These are phyloP conservation scores for Pyronema domesticum DNA, from an alignment of 495 filamentous ascomycete genomes.

Conservation along the genomic window DNA sequence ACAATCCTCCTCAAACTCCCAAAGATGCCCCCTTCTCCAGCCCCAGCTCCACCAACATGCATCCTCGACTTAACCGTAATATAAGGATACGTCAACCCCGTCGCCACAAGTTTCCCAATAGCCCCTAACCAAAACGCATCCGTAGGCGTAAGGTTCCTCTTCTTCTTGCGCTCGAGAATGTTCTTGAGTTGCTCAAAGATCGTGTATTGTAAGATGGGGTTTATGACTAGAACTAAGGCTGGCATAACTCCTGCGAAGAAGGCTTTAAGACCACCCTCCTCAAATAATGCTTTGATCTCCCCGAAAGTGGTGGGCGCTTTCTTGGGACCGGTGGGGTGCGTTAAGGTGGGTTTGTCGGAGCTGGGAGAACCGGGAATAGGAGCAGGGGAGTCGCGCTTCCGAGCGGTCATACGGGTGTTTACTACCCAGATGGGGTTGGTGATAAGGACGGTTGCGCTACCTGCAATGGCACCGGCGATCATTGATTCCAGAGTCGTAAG, in stretches of 20 bases:
- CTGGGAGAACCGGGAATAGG: constrained; percentile 14
- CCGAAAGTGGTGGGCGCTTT: constrained; percentile 52
- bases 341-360: constrained; percentile 17
- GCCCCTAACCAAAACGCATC: constrained; percentile 85
- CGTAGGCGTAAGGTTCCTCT: constrained; percentile 50
- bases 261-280: constrained; percentile 60
- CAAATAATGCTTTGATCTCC: constrained; percentile 58
- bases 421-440: constrained; percentile 99
- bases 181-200: constrained; percentile 96
- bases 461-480: constrained; percentile 87
- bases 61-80: constrained; percentile 93
- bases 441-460: constrained; percentile 78
- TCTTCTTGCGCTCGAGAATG: constrained; percentile 43
- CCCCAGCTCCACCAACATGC: constrained; percentile 67
- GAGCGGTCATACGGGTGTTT: constrained; percentile 94
- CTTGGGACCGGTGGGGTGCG: constrained; percentile 17
- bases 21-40: constrained; percentile 47
- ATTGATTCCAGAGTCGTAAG: constrained; percentile 82
- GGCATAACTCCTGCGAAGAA: constrained; percentile 88
- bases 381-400: constrained; percentile 39
- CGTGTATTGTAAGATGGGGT: constrained; percentile 96
- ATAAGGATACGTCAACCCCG: constrained; percentile 88
- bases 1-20: constrained; percentile 60
- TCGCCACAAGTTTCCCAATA: constrained; percentile 84
- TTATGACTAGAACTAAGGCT: constrained; percentile 83